Evolutionary conservation across 768 basidiomycete genomes (phyloP), one percentile per base, ranked within the genome.

Genomic region (Termitomyces sp.): DNA sequence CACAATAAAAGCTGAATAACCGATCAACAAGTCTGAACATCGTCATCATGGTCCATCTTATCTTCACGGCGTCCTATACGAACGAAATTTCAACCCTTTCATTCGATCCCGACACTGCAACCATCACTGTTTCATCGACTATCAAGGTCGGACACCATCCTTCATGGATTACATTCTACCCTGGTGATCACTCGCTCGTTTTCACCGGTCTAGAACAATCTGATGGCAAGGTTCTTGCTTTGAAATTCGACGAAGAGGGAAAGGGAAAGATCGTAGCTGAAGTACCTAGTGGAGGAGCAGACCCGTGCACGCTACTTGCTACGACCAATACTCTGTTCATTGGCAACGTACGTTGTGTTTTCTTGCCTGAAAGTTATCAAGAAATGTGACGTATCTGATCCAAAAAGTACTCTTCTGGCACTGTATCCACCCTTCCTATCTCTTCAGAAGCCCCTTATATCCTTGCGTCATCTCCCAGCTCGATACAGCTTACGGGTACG

Each of bases 151-250:
- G 87, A 26, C 68, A 76, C 60, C 81, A 82, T 62, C 87, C 90
- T 0, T 90, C 89, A 5, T 93, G 91, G 91, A 76, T 94, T 58
- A 78, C 84, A 11, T 70, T 73, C 7, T 79, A 87, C 63, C 83
- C 84, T 0, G 67, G 64, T 0, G 79, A 86, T 57, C 73, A 70
- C 43, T 78, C 81, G 3, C 61, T 91, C 26, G 72, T 90, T 32
- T 85, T 85, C 62, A 72, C 88, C 11, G 84, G 78, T 0, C 73
- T 91, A 19, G 86, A 91, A 61, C 80, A 85, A 56, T 59, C 74
- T 0, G 79, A 87, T n/a, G 90, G 92, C 14, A 74, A 75, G 66
- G 74, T 85, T 24, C 64, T 84, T 7, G 83, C 79, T 14, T 62
- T 93, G 54, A 81, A 77, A 59, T 80, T 82, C 55, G 81, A 81